These are phyloP conservation scores for Allium cepa DNA, from an alignment of 106 monocot species.

Conservation along the genomic window DNA sequence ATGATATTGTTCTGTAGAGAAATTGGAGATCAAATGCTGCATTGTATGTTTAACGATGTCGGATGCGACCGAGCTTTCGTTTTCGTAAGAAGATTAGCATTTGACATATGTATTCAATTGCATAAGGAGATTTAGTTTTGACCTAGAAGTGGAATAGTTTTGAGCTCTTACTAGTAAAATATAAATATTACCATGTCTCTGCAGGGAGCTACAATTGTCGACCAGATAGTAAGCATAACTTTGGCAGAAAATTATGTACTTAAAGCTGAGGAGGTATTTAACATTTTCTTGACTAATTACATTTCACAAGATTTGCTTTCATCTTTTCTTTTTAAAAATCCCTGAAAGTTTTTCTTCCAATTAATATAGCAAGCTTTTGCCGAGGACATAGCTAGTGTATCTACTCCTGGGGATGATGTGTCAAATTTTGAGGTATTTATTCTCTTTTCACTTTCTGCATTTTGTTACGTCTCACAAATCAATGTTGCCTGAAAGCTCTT, in stretches of 20 bases:
- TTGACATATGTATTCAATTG: no score
- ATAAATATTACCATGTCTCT: background rate
- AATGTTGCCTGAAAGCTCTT: no score
- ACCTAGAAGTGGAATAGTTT: no score
- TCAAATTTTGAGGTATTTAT: conserved; percentile 5
- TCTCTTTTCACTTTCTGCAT: no score
- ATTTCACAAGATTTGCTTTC: background rate
- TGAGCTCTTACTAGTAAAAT: no score
- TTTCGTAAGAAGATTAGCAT: no score
- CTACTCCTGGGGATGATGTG: background rate
- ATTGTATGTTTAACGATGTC: no score
- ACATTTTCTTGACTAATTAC: background rate
- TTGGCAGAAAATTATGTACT: conserved; percentile 59
- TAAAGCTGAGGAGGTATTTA: conserved; percentile 36
- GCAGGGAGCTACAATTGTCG: conserved; percentile 90
- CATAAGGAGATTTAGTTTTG: no score
- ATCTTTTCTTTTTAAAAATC: background rate
- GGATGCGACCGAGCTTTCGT: no score
- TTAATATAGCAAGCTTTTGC: conserved; percentile 44
- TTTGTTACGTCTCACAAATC: no score
- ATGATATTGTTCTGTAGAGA: no score
- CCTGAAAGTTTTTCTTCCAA: background rate
- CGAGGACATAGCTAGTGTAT: conserved; percentile 1
- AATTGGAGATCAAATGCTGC: no score
- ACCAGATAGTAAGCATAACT: conserved; percentile 67